These are phyloP conservation scores for Candida xyloterini DNA, from an alignment of 805 yeast genomes.

Conservation along the genomic window DNA sequence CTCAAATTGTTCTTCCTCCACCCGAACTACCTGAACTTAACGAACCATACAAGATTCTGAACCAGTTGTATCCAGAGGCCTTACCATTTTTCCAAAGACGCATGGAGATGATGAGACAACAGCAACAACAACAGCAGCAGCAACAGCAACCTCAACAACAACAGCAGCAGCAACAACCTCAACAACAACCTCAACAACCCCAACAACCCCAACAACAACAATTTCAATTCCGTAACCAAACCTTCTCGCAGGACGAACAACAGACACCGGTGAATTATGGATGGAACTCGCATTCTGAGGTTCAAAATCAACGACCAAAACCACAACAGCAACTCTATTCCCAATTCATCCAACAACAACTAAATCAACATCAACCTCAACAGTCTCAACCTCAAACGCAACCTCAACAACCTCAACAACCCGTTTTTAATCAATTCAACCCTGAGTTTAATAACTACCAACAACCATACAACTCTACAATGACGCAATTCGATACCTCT, in stretches of 20 bases:
- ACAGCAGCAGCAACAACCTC: slow-evolving; percentile 7
- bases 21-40: slow-evolving; percentile 52
- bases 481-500: slow-evolving; percentile 11
- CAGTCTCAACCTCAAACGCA: slow-evolving; percentile 6
- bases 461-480: slow-evolving; percentile 10
- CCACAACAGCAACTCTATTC: slow-evolving; percentile 17
- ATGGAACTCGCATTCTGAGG: slow-evolving; percentile 11
- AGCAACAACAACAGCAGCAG: slow-evolving; percentile 24
- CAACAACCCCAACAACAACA: slow-evolving; percentile 11
- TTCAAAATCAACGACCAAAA: slow-evolving; percentile 4
- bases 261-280: slow-evolving; percentile 5
- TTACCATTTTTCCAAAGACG: slow-evolving; percentile 29
- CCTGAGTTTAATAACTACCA: slow-evolving; percentile 15
- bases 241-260: slow-evolving; percentile 14
- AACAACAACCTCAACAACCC: slow-evolving; percentile 13
- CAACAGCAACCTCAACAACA: slow-evolving; percentile 9
- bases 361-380: slow-evolving; percentile 11
- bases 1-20: slow-evolving; percentile 53
- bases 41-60: slow-evolving; percentile 39
- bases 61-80: slow-evolving; percentile 51
- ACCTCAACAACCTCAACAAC: slow-evolving; percentile 19
- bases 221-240: slow-evolving; percentile 18
- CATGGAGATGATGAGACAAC: slow-evolving; percentile 27
- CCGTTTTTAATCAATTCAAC: slow-evolving; percentile 12
- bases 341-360: slow-evolving; percentile 20